Base-by-base conservation (phyloP, 1,284 basidiomycete genomes). In the Clitocybe nebularis region DNA sequence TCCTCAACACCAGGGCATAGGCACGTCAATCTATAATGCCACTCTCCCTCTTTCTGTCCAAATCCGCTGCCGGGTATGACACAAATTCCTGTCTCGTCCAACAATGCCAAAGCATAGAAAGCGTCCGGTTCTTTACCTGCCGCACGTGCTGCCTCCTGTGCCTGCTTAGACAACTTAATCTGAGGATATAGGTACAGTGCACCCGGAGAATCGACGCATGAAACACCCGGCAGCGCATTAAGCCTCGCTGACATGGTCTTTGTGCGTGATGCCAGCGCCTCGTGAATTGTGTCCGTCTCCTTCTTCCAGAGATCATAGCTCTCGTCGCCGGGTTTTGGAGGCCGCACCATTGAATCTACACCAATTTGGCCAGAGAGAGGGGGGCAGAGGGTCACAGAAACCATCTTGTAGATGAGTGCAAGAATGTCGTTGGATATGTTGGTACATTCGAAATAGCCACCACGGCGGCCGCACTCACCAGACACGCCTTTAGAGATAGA, bases 361-460 rank as follows among this genome's bases (percentile, higher is more conserved):
- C 89, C 92, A 60, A 97, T 81, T 68, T 95, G 89, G 16, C 93
- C 94, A 3, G 81, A 74, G 4, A 96, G 71, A 2, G 93, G 88
- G 13, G 94, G 91, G 66, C 93, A 96, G 13, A 97, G 75, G 6
- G 79, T 77, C 44, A 96, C 89, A 52, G 80, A 85, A 39, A 91
- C 89, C 83, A 97, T 92, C 73, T 97, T 97, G 75, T 96, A 96
- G 46, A 96, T 80, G 59, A 90, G 77, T 23, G 87, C 89, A 48
- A 86, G 69, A 47, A 95, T 75, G 16, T 90, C 83, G 8, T 79
- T 68, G 11, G 72, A 60, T 52, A 97, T 71, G 68, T 97, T 96
- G 50, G 78, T 75, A 59, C 82, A 79, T 66, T 97, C 93, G 60
- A 94, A 93, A 72, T 95, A 97, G 2, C 93, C 93, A 28, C 93